Base-by-base conservation (phyloP, 371 early-diverging fungal species). In the Batkoa obscura region DNA sequence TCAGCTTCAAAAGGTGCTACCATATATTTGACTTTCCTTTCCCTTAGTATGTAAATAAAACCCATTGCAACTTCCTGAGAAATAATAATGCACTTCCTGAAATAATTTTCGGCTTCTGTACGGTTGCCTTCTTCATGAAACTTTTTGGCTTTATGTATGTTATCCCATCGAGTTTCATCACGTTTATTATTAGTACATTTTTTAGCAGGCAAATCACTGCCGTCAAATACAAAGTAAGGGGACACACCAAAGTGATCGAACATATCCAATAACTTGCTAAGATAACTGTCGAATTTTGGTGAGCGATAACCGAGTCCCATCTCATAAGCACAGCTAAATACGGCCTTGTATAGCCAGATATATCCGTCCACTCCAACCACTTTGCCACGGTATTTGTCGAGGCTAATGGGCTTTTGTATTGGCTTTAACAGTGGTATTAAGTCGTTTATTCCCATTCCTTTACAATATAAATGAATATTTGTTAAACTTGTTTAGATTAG, bases 1-100 rank as follows among this genome's bases (percentile, higher is more conserved):
- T 99, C 99, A 0, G 99, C 94, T 66, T 99, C 99, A 60, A 94
- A 99, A 0, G 99, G 99, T 3, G 98, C 92, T 0, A 97, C 89
- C 4, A 98, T 70, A 66, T 75, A 88, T 43, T 80, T 68, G 31
- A 99, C 72, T 13, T 73, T 70, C 33, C 71, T 70, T 13, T 61
- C 62, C 31, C 73, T 60, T n/a, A 97, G 68, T 39, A 84, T 83
- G 72, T 76, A 67, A 43, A 90, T 83, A 0, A 94, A 72, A 9
- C 72, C 64, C 35, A 64, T 64, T 0, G 90, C 90, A 85, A 97
- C 92, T 13, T 67, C 62, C 0, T 83, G 81, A 1, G 83, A 85
- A 13, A 88, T 75, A 60, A 79, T 75, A 9, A 91, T 72, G 45
- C 80, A 69, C 37, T 66, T 67, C 55, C 80, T 84, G 57, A 90